Evolutionary conservation across 257 asterid genomes (phyloP).

Genomic region (Datura wrightii): DNA sequence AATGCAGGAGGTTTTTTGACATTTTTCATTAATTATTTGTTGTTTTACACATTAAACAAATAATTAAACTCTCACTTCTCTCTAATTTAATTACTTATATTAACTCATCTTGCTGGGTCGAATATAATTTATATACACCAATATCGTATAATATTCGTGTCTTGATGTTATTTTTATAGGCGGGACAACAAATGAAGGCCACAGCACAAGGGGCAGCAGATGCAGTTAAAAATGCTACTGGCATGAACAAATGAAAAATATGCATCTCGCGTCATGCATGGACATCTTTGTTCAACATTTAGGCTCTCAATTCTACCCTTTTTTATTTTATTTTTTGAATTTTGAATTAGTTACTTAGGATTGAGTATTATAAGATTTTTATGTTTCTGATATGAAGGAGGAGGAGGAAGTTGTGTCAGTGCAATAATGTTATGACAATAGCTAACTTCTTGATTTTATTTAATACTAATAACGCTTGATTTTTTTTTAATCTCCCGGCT

Average conservation of each 20-base stretch:
- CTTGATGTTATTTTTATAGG: constrained; percentile 21
- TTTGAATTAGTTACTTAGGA: not conserved
- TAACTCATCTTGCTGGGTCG: not conserved
- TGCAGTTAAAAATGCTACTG: constrained; percentile 38
- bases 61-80: not conserved
- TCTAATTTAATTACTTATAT: not conserved
- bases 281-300: not conserved
- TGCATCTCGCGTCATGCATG: not conserved
- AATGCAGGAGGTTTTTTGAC: constrained; percentile 44
- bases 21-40: not conserved
- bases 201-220: constrained; percentile 37
- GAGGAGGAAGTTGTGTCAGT: not conserved
- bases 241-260: constrained; percentile 49
- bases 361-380: not conserved
- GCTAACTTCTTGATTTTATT: not conserved
- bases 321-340: not conserved
- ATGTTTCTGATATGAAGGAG: not conserved
- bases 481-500: too few relatives aligned
- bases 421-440: not conserved
- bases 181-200: constrained; percentile 27
- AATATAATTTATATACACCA: not conserved
- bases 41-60: not conserved
- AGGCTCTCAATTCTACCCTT: not conserved
- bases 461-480: not conserved
- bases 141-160: not conserved